A percentile compares a stretch with the other conserved stretches of the same genome.
phyloP scores from a whole-genome alignment of 371 early-diverging fungal species.

The Massospora cicadina region DNA sequence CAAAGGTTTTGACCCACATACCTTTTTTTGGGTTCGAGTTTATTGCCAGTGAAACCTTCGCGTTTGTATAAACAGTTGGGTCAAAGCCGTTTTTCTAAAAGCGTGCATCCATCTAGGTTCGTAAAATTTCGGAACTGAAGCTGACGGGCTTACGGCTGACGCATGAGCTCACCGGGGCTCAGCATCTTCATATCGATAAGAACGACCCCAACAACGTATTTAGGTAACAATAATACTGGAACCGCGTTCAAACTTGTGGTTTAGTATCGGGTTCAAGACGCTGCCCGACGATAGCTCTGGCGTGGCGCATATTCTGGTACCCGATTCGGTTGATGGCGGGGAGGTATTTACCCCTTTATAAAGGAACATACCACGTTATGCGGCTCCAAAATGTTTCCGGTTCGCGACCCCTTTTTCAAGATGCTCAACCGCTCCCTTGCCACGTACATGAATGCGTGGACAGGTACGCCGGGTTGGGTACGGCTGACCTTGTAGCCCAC shows the following conservation, averaged over 20 bases:
- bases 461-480: slow-evolving; percentile 25
- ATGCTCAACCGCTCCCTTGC: slow-evolving; percentile 92
- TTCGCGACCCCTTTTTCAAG: slow-evolving; percentile 93
- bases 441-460: slow-evolving; percentile 94
- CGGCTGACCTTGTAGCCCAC: slow-evolving; percentile 27
- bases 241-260: neutral
- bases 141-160: slow-evolving; percentile 40
- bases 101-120: slow-evolving; percentile 18
- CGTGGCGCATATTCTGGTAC: slow-evolving; percentile 76
- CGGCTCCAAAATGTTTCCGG: slow-evolving; percentile 71
- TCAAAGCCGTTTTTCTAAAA: too few relatives aligned
- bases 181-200: slow-evolving; percentile 69
- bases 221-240: slow-evolving; percentile 17
- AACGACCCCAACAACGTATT: slow-evolving; percentile 85
- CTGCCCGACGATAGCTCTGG: slow-evolving; percentile 68
- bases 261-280: slow-evolving; percentile 74
- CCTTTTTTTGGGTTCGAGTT: too few relatives aligned
- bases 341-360: neutral
- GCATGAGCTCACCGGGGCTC: slow-evolving; percentile 67
- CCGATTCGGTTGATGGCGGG: neutral
- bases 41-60: too few relatives aligned
- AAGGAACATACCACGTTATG: slow-evolving; percentile 88
- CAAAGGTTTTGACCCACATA: too few relatives aligned
- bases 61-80: too few relatives aligned
- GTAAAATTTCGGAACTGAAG: slow-evolving; percentile 41